Evolutionary conservation across 2,329 filamentous ascomycete genomes (phyloP), one percentile per base, ranked within the genome.

Genomic region (Aspergillus neoniger): DNA sequence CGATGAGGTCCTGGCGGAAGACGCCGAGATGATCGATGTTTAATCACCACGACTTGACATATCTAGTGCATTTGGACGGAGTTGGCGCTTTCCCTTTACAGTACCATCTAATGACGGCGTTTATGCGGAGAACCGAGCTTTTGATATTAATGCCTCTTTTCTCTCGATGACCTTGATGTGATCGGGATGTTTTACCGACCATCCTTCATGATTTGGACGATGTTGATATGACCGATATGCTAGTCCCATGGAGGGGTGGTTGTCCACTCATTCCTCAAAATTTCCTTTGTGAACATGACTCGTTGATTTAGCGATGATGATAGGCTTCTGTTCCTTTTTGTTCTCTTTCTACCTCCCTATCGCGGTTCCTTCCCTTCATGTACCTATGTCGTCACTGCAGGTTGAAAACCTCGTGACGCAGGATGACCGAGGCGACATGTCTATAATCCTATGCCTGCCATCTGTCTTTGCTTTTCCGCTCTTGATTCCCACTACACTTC

Each of bases 21-120:
- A 84, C 72, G 81, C 84, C 49, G 86, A 88, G 73, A 88, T 88
- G 84, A 85, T 86, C 75, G 86, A 89, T 72, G 81, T 83, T 66
- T 82, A 72, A 79, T 65, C 63, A 68, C 54, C 58, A 62, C 53
- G 64, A 57, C 64, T 58, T 69, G 63, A 67, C 62, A 62, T 63
- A 67, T 72, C 53, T 65, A 62, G 66, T 72, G 70, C 71, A 75
- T 73, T 71, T 70, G 69, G 65, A 69, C 58, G 70, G 70, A 70
- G 68, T 73, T 72, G 65, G 63, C 60, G 63, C 65, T 64, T 68
- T 69, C 32, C 61, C 48, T 65, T 65, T 66, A 63, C 61, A 64
- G 57, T 64, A 65, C 62, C 65, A 66, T 68, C 64, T 65, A 66
- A 66, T 62, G 61, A 66, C 63, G 63, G 64, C 64, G 64, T 67